Evolutionary conservation across 75 land plant species (phyloP).

Genomic region (Cupressus sempervirens): DNA sequence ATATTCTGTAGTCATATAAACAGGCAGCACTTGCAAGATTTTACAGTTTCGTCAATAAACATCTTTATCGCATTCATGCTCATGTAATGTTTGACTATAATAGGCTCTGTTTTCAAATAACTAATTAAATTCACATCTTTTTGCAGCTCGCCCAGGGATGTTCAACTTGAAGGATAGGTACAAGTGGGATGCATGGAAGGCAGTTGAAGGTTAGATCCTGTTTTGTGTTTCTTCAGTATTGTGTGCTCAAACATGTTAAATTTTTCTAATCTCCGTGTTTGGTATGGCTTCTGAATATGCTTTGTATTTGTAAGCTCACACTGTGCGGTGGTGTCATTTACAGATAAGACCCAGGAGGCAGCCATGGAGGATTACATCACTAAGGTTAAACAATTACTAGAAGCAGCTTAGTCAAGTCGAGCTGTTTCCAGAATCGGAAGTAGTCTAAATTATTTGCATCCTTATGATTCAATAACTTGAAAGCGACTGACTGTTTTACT

Average conservation of each 20-base stretch:
- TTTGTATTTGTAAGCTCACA: not conserved
- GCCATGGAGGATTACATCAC: slow-evolving; percentile 95
- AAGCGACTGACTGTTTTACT: not conserved
- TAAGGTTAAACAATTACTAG: slow-evolving; percentile 88
- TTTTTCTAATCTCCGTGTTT: not conserved
- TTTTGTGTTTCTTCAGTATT: slow-evolving; percentile 6
- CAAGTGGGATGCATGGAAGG: slow-evolving; percentile 99
- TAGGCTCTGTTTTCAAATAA: not conserved
- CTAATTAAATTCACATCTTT: not conserved
- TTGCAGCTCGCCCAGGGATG: slow-evolving; percentile 81
- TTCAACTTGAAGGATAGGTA: slow-evolving; percentile 74
- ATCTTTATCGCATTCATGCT: not conserved
- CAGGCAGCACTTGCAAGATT: not conserved
- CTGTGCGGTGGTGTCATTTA: not conserved
- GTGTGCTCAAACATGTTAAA: not conserved
- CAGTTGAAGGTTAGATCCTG: slow-evolving; percentile 62
- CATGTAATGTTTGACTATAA: not conserved
- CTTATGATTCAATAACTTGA: not conserved
- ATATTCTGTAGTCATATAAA: not conserved
- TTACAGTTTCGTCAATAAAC: not conserved
- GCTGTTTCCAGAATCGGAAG: not conserved
- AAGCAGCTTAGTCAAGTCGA: slow-evolving; percentile 35
- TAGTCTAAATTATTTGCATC: not conserved
- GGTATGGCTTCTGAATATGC: not conserved
- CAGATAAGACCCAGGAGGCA: slow-evolving; percentile 82